A percentile compares a stretch with the other conserved stretches of the same genome.
These are phyloP conservation scores for Nothopassalora personata DNA, from an alignment of 2,329 filamentous ascomycete genomes.

Conservation along the genomic window DNA sequence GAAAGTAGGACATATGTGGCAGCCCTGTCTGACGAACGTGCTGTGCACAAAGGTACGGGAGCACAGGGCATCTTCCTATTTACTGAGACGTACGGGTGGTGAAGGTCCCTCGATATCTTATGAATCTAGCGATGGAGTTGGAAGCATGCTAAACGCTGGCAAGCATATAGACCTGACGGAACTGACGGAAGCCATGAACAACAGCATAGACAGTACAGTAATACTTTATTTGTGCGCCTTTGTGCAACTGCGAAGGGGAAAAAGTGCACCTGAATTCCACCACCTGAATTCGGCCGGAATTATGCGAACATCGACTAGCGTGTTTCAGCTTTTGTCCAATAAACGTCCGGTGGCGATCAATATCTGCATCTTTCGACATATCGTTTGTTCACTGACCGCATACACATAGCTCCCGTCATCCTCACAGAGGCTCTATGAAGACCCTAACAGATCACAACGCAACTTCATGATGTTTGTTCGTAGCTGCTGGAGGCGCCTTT, in stretches of 20 bases:
- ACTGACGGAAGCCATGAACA: neutral
- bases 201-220: neutral
- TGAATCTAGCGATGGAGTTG: neutral
- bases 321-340: neutral
- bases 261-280: too few species aligned
- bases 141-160: neutral
- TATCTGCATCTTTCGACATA: too few species aligned
- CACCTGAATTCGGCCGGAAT: neutral
- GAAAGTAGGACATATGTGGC: slow-evolving; percentile 53
- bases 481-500: neutral
- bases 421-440: too few species aligned
- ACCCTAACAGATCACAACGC: too few species aligned
- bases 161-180: neutral
- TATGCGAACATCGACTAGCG: neutral
- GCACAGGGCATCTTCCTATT: slow-evolving; percentile 60
- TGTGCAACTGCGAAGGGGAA: too few species aligned
- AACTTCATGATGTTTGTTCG: too few species aligned
- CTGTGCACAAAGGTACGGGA: slow-evolving; percentile 62
- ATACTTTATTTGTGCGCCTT: too few species aligned
- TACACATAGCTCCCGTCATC: too few species aligned
- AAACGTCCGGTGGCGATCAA: too few species aligned
- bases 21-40: slow-evolving; percentile 57
- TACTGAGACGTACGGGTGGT: slow-evolving; percentile 53
- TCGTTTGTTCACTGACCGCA: too few species aligned
- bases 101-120: neutral